These are phyloP conservation scores for Amanita subjunquillea DNA, from an alignment of 768 basidiomycete species.

Conservation along the genomic window DNA sequence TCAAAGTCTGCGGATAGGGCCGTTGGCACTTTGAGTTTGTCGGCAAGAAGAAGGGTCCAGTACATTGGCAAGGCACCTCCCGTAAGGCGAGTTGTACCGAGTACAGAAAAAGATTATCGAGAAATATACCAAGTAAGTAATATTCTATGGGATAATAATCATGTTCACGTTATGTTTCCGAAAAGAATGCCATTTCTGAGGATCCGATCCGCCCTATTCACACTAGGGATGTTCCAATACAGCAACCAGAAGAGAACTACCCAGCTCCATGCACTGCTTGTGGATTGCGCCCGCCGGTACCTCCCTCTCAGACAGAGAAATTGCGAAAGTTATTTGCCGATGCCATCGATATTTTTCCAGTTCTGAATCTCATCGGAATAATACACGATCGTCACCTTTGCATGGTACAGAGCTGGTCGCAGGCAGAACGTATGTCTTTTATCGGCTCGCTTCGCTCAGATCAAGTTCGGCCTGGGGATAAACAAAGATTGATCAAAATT, in stretches of 20 bases:
- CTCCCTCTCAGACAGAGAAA: neutral
- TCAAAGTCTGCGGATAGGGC: neutral
- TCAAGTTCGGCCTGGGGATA: neutral
- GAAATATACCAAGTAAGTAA: neutral
- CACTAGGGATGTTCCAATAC: neutral
- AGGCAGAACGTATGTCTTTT: neutral
- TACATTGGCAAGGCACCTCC: conserved; percentile 1
- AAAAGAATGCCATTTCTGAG: neutral
- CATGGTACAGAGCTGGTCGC: conserved; percentile 1
- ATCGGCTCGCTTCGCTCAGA: neutral
- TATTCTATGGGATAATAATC: neutral
- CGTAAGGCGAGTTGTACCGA: neutral
- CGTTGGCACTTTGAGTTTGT: neutral
- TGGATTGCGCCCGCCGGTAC: conserved; percentile 1
- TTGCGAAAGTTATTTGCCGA: conserved; percentile 1
- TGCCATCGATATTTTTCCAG: conserved; percentile 2
- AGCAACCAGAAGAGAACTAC: neutral
- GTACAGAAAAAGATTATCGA: neutral
- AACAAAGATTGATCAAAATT: neutral
- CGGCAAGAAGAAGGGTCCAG: neutral
- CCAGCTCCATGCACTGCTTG: conserved; percentile 2
- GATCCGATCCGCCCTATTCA: neutral
- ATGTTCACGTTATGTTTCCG: neutral
- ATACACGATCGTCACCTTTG: conserved; percentile 9
- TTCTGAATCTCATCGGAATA: conserved; percentile 4